Percentiles rank a stretch among this genome's conserved stretches.
Conservation (phyloP, 768 basidiomycete species). For the Auriculariales sp. region DNA sequence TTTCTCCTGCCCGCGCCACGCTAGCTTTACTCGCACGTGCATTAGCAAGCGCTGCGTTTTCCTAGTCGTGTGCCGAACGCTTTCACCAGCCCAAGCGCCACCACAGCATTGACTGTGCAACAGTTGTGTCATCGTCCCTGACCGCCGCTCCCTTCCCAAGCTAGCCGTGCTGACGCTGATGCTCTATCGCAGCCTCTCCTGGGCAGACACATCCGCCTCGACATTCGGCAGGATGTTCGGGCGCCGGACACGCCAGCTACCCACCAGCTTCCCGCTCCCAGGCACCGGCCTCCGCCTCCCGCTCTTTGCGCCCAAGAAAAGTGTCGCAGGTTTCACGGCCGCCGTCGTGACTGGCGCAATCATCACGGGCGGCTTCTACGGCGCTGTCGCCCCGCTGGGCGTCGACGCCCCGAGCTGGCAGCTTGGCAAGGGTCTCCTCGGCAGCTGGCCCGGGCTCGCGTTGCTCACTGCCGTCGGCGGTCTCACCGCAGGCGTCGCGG, state of each 20-base stretch:
- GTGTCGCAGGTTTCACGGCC: conserved; percentile 70
- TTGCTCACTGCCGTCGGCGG: conserved; percentile 52
- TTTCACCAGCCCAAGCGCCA: no score
- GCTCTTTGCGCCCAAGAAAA: conserved; percentile 62
- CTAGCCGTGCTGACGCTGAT: conserved; percentile 1
- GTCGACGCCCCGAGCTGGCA: conserved; percentile 15
- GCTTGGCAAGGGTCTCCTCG: conserved; percentile 16
- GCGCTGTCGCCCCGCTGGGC: conserved; percentile 36
- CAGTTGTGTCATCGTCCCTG: no score
- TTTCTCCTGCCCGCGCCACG: no score
- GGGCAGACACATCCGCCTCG: conserved; percentile 92
- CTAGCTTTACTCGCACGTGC: no score
- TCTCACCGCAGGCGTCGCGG: conserved; percentile 70
- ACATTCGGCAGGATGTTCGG: conserved; percentile 83
- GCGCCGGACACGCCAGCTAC: conserved; percentile 46
- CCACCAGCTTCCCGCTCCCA: conserved; percentile 23
- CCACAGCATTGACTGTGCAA: no score
- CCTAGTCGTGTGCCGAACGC: no score
- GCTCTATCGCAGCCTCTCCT: conserved; percentile 51
- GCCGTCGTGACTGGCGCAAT: conserved; percentile 57
- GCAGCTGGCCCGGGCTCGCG: conserved; percentile 36
- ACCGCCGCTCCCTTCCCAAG: conserved; percentile 1
- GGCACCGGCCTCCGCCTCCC: conserved; percentile 9
- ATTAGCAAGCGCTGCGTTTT: no score
- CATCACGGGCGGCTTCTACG: conserved; percentile 62